Base-by-base conservation (phyloP, 2,329 filamentous ascomycete species). In the Colletotrichum limetticola region DNA sequence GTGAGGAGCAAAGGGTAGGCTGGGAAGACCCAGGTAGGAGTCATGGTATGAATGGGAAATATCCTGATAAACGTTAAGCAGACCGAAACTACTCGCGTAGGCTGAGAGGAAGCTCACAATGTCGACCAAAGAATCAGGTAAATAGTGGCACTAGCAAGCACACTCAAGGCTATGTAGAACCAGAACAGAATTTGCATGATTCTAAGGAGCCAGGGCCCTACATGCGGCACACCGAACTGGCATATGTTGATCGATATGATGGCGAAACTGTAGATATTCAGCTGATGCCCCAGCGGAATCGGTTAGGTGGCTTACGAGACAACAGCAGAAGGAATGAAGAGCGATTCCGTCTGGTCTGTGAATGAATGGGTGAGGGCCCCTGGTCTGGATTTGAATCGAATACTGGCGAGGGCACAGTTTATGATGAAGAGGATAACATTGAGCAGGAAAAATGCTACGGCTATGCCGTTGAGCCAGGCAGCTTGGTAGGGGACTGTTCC, bases 21-120 rank as follows among this genome's bases (percentile, higher is more conserved):
- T 0, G 94, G 94, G 76, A 97, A 97, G 67, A 96, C 95, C 94
- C 94, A 97, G 22, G 95, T 91, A 0, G 94, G 94, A 0, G 94
- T 97, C 94, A 97, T 97, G 65, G 91, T 91, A 42, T 94, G 92
- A 60, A 97, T 94, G 0, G 94, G 87, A 61, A 87, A 88, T 30
- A 85, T 83, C 82, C 84, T 89, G 66, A 9, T 11, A 2, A 8
- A 2, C 5, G n/a, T 75, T n/a, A 75, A 63, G 1, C 19, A 30
- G 5, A 35, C 16, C 42, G 14, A 12, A 11, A 35, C 24, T 46
- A 42, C 35, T 19, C 12, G 26, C 49, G 14, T 16, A 28, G 3
- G 5, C 22, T n/a, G 6, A 58, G n/a, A 30, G 19, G 3, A 12
- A 26, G 35, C 85, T 74, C 80, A 89, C 87, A 87, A 83, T 0